A percentile compares a stretch with the other conserved stretches of the same genome.
These are phyloP conservation scores for Ophiostoma populinum DNA, from an alignment of 2,329 filamentous ascomycete genomes.

Conservation along the genomic window DNA sequence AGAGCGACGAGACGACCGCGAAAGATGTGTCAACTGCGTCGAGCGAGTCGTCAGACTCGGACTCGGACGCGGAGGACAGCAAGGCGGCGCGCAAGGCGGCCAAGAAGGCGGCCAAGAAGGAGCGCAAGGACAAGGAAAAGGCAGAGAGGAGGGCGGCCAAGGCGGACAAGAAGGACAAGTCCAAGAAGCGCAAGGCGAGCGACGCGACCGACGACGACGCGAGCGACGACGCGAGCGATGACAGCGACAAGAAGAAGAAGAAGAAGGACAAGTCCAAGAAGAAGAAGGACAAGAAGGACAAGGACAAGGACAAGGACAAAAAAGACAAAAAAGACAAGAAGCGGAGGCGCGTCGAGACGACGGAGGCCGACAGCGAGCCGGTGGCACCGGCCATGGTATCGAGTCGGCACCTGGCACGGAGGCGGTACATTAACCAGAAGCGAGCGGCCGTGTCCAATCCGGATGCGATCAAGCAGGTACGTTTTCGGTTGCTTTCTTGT, in stretches of 20 bases:
- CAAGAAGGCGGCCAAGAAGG: background rate
- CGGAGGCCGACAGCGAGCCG: conserved; percentile 15
- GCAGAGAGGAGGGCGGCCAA: conserved; percentile 19
- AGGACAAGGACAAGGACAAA: conserved; percentile 17
- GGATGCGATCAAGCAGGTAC: conserved; percentile 71
- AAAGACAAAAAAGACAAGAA: conserved; percentile 14
- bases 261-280: conserved; percentile 12
- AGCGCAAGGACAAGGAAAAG: conserved; percentile 3
- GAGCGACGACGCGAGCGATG: conserved; percentile 17
- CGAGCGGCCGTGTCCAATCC: conserved; percentile 65
- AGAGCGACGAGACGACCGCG: background rate
- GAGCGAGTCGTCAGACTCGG: conserved; percentile 9
- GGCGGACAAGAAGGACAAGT: conserved; percentile 22
- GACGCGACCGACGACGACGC: conserved; percentile 16
- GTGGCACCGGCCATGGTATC: conserved; percentile 20
- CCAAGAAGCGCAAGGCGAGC: conserved; percentile 19
- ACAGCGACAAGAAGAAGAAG: conserved; percentile 17
- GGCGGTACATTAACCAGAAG: conserved; percentile 79
- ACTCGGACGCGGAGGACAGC: background rate
- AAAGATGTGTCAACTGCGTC: conserved; percentile 9
- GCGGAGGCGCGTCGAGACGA: conserved; percentile 20
- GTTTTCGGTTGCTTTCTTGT: conserved; percentile 8
- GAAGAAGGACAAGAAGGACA: conserved; percentile 22
- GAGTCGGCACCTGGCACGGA: conserved; percentile 56
- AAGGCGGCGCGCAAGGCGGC: background rate